Percentiles rank a stretch among this genome's conserved stretches.
Conservation (phyloP, 78 protist genomes). For the Guillardia theta region DNA sequence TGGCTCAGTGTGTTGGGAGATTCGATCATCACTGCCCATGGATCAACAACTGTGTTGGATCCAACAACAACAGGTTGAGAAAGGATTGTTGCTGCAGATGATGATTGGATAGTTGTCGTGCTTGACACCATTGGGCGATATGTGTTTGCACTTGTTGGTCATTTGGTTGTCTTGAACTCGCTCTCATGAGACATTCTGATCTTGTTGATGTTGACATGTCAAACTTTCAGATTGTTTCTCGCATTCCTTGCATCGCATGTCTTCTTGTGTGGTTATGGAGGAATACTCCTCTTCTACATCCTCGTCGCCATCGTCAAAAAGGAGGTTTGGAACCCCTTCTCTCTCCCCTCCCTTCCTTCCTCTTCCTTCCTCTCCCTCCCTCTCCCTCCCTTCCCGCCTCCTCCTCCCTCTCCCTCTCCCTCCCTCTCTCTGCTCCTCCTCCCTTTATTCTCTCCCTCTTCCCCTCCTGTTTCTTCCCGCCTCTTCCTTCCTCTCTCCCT, state of each 20-base stretch:
- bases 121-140: too few relatives aligned
- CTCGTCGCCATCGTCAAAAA: neutral
- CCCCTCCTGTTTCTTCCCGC: neutral
- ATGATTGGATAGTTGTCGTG: too few relatives aligned
- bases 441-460: neutral
- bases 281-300: neutral
- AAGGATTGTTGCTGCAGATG: too few relatives aligned
- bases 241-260: neutral
- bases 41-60: slow-evolving; percentile 46
- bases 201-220: neutral
- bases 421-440: neutral
- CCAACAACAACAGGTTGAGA: too few relatives aligned
- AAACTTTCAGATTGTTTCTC: neutral
- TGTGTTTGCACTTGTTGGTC: too few relatives aligned
- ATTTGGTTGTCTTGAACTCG: too few relatives aligned
- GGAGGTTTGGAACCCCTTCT: too few relatives aligned
- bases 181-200: too few relatives aligned
- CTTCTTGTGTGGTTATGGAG: neutral
- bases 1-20: neutral
- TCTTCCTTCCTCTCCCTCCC: neutral
- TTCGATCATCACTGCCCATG: slow-evolving; percentile 57
- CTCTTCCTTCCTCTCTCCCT: neutral
- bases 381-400: neutral
- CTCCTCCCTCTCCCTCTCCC: neutral
- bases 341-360: neutral